A percentile compares a stretch with the other conserved stretches of the same genome.
Conservation (phyloP, 2,329 filamentous ascomycete species). For the Fusarium compactum region DNA sequence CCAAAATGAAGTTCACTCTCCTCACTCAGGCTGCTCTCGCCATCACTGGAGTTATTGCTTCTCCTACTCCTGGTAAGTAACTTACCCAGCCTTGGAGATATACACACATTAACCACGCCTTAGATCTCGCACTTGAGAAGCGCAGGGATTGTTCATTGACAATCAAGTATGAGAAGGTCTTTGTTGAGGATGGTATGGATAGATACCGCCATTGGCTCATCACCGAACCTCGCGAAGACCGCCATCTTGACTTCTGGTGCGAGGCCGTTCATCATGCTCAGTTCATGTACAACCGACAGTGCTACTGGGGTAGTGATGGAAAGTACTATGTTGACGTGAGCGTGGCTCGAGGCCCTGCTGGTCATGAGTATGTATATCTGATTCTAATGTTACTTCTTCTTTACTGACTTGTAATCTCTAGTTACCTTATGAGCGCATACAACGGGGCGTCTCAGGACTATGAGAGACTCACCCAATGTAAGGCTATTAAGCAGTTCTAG, state of each 20-base stretch:
- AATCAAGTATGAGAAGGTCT: background rate
- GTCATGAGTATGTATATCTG: background rate
- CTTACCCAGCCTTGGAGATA: too few relatives aligned
- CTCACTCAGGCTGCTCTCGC: background rate
- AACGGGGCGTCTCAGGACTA: background rate
- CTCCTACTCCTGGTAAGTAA: background rate
- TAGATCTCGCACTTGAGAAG: background rate
- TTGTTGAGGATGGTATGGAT: background rate
- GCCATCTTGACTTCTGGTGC: constrained; percentile 1
- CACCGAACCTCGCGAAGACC: constrained; percentile 1
- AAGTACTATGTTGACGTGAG: constrained; percentile 14
- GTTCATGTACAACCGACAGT: background rate
- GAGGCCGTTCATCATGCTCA: background rate
- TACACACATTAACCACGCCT: background rate
- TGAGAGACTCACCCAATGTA: background rate
- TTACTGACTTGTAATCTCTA: background rate
- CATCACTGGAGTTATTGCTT: background rate
- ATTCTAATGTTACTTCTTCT: too few relatives aligned
- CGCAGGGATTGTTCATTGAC: constrained; percentile 3
- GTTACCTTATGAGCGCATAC: background rate
- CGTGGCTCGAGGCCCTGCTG: background rate
- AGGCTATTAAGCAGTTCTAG: background rate
- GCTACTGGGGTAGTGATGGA: background rate
- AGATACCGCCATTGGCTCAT: constrained; percentile 11
- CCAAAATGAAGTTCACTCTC: constrained; percentile 2